Conservation (phyloP, 2,329 filamentous ascomycete genomes). For the Diaporthe sp. region DNA sequence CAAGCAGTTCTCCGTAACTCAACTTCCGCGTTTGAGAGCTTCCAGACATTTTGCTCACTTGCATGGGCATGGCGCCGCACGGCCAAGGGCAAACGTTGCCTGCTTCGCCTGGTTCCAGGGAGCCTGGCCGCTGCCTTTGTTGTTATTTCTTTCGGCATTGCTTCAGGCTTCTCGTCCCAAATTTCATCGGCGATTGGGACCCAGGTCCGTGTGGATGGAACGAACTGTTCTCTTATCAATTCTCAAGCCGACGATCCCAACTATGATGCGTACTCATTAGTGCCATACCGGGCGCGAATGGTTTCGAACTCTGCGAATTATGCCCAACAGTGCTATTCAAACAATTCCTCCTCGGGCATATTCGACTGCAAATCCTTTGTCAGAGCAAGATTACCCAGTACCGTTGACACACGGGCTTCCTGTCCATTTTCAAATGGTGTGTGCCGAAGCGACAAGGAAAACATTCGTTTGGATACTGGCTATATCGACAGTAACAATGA, state of each 20-base stretch:
- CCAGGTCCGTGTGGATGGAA: constrained; percentile 35
- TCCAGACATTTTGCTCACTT: background rate
- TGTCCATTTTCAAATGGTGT: constrained; percentile 44
- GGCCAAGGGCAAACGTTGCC: background rate
- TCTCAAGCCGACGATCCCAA: background rate
- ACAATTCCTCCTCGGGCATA: constrained; percentile 8
- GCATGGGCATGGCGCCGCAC: constrained; percentile 9
- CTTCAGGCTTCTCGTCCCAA: constrained; percentile 18
- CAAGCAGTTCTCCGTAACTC: constrained; percentile 40
- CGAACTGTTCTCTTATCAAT: constrained; percentile 1
- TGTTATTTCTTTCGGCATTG: constrained; percentile 7
- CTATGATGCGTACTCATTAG: background rate
- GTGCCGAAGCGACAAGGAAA: constrained; percentile 33
- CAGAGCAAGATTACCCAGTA: background rate
- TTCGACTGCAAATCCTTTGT: constrained; percentile 23
- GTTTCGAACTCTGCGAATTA: constrained; percentile 35
- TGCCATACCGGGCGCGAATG: background rate
- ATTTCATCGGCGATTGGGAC: constrained; percentile 11
- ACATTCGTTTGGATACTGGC: constrained; percentile 41
- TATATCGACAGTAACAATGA: constrained; percentile 44
- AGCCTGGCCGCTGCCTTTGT: background rate
- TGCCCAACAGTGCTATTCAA: constrained; percentile 42
- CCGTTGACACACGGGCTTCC: constrained; percentile 14
- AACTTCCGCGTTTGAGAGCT: background rate
- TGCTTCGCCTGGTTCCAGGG: background rate